phyloP scores from a whole-genome alignment of 1,284 basidiomycete species.

The Marasmius fiardii region DNA sequence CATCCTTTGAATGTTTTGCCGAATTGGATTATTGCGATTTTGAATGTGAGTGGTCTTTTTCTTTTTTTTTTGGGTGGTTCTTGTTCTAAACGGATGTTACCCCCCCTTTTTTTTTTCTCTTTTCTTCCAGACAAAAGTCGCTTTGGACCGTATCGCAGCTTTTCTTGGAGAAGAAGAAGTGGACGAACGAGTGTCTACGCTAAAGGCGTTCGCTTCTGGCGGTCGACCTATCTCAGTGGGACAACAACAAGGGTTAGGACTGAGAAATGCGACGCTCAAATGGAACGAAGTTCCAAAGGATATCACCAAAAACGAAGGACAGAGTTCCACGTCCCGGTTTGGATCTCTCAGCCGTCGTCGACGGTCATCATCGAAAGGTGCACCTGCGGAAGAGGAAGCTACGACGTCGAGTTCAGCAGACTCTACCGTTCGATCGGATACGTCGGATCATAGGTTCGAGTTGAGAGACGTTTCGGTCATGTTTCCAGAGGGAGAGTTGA shows the following conservation, averaged over 20 bases:
- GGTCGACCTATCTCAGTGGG: slow-evolving; percentile 13
- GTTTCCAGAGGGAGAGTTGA: slow-evolving; percentile 69
- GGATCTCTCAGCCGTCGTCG: too few species aligned
- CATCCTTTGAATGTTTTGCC: slow-evolving; percentile 73
- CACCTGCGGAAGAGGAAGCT: too few species aligned
- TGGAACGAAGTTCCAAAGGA: slow-evolving; percentile 11
- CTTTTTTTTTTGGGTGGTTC: too few species aligned
- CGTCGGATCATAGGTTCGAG: slow-evolving; percentile 23
- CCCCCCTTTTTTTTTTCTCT: too few species aligned
- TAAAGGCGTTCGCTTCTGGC: slow-evolving; percentile 41
- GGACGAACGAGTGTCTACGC: slow-evolving; percentile 61
- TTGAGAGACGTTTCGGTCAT: slow-evolving; percentile 60
- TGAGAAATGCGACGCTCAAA: slow-evolving; percentile 9
- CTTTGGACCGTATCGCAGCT: slow-evolving; percentile 76
- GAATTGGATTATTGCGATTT: slow-evolving; percentile 57
- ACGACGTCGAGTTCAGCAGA: too few species aligned
- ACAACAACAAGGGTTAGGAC: neutral
- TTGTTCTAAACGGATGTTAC: too few species aligned
- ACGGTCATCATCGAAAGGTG: too few species aligned
- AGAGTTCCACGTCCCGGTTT: too few species aligned
- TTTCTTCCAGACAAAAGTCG: slow-evolving; percentile 74
- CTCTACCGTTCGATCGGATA: neutral
- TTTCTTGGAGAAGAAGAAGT: slow-evolving; percentile 86
- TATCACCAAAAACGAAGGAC: neutral
- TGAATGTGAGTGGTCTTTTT: slow-evolving; percentile 56